These are phyloP conservation scores for Phytophthora syringae DNA, from an alignment of 352 stramenopile species.

Conservation along the genomic window DNA sequence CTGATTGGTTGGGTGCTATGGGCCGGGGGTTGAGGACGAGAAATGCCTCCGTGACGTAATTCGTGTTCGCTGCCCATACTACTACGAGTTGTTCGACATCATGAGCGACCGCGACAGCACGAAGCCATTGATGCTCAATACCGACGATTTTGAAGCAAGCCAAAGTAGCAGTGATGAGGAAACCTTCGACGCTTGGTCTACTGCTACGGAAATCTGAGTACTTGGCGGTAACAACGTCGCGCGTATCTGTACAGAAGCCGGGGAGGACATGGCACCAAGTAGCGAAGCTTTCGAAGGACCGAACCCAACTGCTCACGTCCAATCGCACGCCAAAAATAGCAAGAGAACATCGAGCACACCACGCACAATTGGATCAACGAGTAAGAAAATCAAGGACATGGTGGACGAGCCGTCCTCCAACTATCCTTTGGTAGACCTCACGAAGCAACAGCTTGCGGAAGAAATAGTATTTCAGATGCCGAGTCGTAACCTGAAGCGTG, in stretches of 20 bases:
- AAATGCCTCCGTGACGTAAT: conserved; percentile 13
- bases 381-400: conserved; percentile 1
- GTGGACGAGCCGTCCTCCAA: neutral
- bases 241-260: too few relatives aligned
- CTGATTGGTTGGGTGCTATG: conserved; percentile 23
- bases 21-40: conserved; percentile 22
- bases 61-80: conserved; percentile 10
- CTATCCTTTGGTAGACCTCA: conserved; percentile 6
- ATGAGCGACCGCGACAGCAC: conserved; percentile 17
- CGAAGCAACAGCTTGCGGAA: conserved; percentile 7
- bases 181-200: neutral
- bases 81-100: conserved; percentile 24
- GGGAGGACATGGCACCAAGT: too few relatives aligned
- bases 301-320: neutral
- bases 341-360: neutral
- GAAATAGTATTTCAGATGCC: conserved; percentile 13
- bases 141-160: neutral
- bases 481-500: neutral
- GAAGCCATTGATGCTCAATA: conserved; percentile 2
- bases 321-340: neutral
- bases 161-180: conserved; percentile 2
- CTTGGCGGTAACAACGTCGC: too few relatives aligned
- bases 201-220: too few relatives aligned
- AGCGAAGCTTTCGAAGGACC: too few relatives aligned
- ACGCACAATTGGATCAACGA: neutral